Evolutionary conservation across 2,329 filamentous ascomycete genomes (phyloP).

Genomic region (Microdochium nivale): DNA sequence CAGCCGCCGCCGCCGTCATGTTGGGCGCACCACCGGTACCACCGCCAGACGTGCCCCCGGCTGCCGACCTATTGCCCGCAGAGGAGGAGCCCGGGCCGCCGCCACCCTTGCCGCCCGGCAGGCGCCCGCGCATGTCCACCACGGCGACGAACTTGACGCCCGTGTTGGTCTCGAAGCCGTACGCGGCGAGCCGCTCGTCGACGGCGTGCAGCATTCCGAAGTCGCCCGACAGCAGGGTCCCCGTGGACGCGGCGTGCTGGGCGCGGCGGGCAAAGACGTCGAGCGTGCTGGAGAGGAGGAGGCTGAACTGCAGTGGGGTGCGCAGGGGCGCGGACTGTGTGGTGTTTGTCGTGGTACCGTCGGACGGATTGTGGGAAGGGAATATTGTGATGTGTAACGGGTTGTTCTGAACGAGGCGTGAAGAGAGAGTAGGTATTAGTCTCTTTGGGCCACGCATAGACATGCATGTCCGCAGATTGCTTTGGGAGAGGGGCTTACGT

Average conservation of each 20-base stretch:
- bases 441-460: not conserved
- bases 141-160: conserved; percentile 85
- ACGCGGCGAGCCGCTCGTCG: conserved; percentile 86
- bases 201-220: conserved; percentile 87
- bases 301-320: conserved; percentile 80
- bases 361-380: conserved; percentile 57
- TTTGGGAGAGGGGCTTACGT: conserved; percentile 46
- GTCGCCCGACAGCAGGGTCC: conserved; percentile 59
- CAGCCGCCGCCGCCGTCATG: conserved; percentile 10
- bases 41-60: conserved; percentile 4
- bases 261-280: conserved; percentile 88
- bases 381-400: conserved; percentile 91
- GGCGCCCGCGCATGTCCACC: conserved; percentile 78
- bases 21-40: conserved; percentile 8
- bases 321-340: conserved; percentile 37
- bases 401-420: conserved; percentile 61
- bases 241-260: conserved; percentile 51
- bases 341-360: conserved; percentile 34
- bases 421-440: conserved; percentile 4
- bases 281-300: conserved; percentile 82
- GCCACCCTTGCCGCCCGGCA: conserved; percentile 28
- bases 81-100: too few relatives aligned
- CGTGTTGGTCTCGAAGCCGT: conserved; percentile 95
- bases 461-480: conserved; percentile 1
- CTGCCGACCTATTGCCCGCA: conserved; percentile 1